Percentiles rank a stretch among this genome's conserved stretches.
Evolutionary conservation across 1,284 basidiomycete genomes (phyloP).

Genomic region (Lignosus rhinocerotis): DNA sequence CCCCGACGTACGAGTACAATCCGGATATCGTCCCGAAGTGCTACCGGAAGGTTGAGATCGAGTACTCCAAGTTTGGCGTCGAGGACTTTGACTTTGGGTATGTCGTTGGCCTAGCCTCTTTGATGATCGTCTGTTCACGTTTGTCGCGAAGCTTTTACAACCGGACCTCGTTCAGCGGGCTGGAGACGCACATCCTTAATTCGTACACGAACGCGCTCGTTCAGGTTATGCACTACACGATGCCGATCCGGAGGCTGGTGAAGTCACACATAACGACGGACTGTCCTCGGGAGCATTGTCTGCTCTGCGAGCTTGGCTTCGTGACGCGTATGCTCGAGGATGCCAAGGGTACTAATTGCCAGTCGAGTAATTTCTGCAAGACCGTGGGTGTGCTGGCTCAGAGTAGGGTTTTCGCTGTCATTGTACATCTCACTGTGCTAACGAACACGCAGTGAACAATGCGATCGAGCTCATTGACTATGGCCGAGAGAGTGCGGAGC

Average conservation of each 20-base stretch:
- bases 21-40: conserved; percentile 74
- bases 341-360: conserved; percentile 92
- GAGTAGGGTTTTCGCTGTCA: conserved; percentile 46
- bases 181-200: conserved; percentile 97
- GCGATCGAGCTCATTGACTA: conserved; percentile 91
- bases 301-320: conserved; percentile 96
- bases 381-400: conserved; percentile 83
- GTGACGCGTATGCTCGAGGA: conserved; percentile 95
- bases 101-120: conserved; percentile 19
- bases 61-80: conserved; percentile 98
- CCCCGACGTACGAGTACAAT: conserved; percentile 46
- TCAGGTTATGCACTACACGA: conserved; percentile 86
- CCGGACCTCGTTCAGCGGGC: conserved; percentile 84
- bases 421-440: conserved; percentile 14
- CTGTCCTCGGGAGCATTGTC: conserved; percentile 88
- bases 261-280: conserved; percentile 90
- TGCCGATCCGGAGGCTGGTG: conserved; percentile 79
- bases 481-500: conserved; percentile 69
- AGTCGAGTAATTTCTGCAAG: conserved; percentile 95
- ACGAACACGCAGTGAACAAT: conserved; percentile 45
- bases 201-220: conserved; percentile 96
- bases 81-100: conserved; percentile 99
- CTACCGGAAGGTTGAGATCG: conserved; percentile 94
- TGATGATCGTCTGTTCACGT: background rate
- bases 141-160: conserved; percentile 77